phyloP scores from a whole-genome alignment of 2,329 filamentous ascomycete species.

The Didymella keratinophila region DNA sequence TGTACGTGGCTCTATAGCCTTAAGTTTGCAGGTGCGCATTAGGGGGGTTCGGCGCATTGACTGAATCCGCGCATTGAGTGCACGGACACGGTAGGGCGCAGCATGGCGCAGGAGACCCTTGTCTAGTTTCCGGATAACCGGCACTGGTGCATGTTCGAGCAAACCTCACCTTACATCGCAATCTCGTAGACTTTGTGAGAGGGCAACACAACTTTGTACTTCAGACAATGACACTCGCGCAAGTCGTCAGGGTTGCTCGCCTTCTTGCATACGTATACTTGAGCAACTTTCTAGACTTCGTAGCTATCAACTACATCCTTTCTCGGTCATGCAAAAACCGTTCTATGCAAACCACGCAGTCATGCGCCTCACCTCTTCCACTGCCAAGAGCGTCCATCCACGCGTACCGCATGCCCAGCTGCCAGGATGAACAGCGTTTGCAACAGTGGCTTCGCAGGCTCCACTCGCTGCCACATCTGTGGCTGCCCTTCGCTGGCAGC shows the following conservation, averaged over 20 bases:
- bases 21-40: too few relatives aligned
- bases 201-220: background rate
- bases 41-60: too few relatives aligned
- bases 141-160: slow-evolving; percentile 10
- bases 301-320: background rate
- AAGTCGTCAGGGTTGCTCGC: too few relatives aligned
- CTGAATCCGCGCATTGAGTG: too few relatives aligned
- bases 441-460: slow-evolving; percentile 10
- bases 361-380: slow-evolving; percentile 13
- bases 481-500: background rate
- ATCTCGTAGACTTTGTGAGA: background rate
- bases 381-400: slow-evolving; percentile 16
- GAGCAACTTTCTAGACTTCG: background rate
- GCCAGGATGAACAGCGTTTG: slow-evolving; percentile 6
- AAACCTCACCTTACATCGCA: slow-evolving; percentile 20
- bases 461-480: slow-evolving; percentile 18
- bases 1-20: too few relatives aligned
- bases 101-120: slow-evolving; percentile 11
- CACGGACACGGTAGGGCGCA: too few relatives aligned
- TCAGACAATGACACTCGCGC: too few relatives aligned
- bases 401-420: slow-evolving; percentile 26
- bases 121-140: slow-evolving; percentile 12
- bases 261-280: too few relatives aligned
- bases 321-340: background rate
- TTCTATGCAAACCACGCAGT: slow-evolving; percentile 1